Base-by-base conservation (phyloP, 2,329 filamentous ascomycete species). In the Capronia epimyces region DNA sequence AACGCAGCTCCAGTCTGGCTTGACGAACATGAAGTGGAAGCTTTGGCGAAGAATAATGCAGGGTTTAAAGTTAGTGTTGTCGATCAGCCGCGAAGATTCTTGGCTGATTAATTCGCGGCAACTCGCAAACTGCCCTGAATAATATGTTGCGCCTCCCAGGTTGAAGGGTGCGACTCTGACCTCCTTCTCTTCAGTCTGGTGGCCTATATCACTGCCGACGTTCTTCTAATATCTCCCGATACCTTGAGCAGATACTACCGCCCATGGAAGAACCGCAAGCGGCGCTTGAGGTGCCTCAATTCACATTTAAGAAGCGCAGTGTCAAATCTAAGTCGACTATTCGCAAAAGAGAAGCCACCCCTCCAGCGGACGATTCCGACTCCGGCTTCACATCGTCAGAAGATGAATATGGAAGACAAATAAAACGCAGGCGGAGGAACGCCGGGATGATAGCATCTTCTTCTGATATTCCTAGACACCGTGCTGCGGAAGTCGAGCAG, bases 251-350 rank as follows among this genome's bases (percentile, higher is more conserved):
- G 1, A 13, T 9, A 18, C 18, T 21, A n/a, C 2, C 24, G 34
- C 36, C 8, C 7, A 60, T 65, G 46, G 67, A 67, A 27, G 61
- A 64, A 18, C 37, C 60, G 3, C 56, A 61, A 36, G 40, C 56
- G 6, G 48, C 59, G 16, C 53, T 62, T 1, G 25, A 58, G 3
- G 56, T 63, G 5, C 66, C 69, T 29, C 64, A 65, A 50, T 64
- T 72, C 41, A 62, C 67, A 13, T 96, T 96, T 79, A 96, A 95
- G 69, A 95, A 93, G 69, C 82, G 90, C 66, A 78, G 81, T 59
- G 79, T 79, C 63, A 94, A 89, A 66, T 79, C 78, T 56, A 90
- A 87, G 65, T 78, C 83, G 43, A 89, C 83, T 64, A 82, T 90
- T 64, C 95, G 95, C 74, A 82, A 87, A 59, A 80, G 86, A 16